Evolutionary conservation across 192 early-diverging fungal genomes (phyloP).

Genomic region (Radiomyces spectabilis): DNA sequence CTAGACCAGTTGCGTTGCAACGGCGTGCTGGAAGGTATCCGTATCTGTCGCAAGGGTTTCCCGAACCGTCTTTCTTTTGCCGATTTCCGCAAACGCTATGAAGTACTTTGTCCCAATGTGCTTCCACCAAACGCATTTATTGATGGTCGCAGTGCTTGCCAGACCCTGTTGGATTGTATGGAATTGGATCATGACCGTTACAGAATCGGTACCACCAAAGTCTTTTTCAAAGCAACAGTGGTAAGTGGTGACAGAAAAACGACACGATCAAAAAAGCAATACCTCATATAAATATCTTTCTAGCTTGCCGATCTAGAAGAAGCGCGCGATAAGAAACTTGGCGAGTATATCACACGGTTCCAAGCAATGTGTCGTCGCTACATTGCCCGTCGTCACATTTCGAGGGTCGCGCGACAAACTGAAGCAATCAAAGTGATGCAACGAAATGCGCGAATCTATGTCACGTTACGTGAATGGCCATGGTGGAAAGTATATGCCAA

Average conservation of each 20-base stretch:
- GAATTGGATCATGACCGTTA: constrained; percentile 76
- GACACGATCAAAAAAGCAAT: neutral
- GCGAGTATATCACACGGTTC: constrained; percentile 73
- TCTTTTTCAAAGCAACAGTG: constrained; percentile 95
- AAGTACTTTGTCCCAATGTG: constrained; percentile 75
- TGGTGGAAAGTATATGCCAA: constrained; percentile 94
- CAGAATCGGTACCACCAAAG: constrained; percentile 86
- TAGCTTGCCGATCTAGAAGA: constrained; percentile 91
- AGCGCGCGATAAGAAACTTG: constrained; percentile 73
- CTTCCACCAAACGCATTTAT: constrained; percentile 79
- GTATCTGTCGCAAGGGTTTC: constrained; percentile 92
- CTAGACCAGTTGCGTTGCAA: constrained; percentile 94
- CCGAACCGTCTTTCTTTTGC: constrained; percentile 89
- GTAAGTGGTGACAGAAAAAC: constrained; percentile 31
- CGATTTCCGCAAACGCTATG: constrained; percentile 92
- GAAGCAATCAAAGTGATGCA: constrained; percentile 92
- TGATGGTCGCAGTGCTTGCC: constrained; percentile 81
- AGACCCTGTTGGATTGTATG: constrained; percentile 68
- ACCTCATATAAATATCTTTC: neutral
- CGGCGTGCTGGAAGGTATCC: constrained; percentile 95
- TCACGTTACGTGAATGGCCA: constrained; percentile 83
- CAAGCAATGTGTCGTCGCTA: constrained; percentile 86
- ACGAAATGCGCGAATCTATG: constrained; percentile 86
- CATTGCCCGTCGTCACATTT: constrained; percentile 63
- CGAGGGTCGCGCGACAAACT: constrained; percentile 47